Evolutionary conservation across 768 basidiomycete species (phyloP).

Genomic region (Kwoniella newhampshirensis): DNA sequence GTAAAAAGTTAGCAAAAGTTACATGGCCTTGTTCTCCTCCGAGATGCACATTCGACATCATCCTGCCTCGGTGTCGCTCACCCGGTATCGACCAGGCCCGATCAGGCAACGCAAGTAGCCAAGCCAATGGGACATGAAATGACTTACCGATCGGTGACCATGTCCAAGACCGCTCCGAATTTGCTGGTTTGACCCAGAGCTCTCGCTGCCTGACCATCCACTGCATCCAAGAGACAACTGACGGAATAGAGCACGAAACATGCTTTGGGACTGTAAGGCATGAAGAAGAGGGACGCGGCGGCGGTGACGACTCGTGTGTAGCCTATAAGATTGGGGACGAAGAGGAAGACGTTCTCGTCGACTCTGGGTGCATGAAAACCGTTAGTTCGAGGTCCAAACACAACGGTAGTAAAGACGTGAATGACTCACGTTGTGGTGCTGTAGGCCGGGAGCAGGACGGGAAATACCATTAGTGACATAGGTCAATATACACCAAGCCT

Average conservation of each 20-base stretch:
- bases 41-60: no score
- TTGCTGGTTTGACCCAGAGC: conserved; percentile 86
- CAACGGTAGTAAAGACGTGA: background rate
- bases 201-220: conserved; percentile 90
- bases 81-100: no score
- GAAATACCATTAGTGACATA: background rate
- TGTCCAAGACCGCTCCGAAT: conserved; percentile 96
- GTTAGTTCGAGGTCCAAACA: background rate
- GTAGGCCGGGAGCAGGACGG: background rate
- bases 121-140: no score
- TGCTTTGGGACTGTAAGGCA: conserved; percentile 91
- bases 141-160: conserved; percentile 96
- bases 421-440: conserved; percentile 40
- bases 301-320: conserved; percentile 90
- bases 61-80: background rate
- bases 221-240: conserved; percentile 90
- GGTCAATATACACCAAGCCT: background rate
- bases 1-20: no score
- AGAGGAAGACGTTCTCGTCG: conserved; percentile 93
- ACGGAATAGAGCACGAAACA: conserved; percentile 85
- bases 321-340: conserved; percentile 91
- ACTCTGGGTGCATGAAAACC: conserved; percentile 14
- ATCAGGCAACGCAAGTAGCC: no score
- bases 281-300: conserved; percentile 80
- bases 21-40: no score